These are phyloP conservation scores for Malus sylvestris DNA, from an alignment of 306 rosid species.

Conservation along the genomic window DNA sequence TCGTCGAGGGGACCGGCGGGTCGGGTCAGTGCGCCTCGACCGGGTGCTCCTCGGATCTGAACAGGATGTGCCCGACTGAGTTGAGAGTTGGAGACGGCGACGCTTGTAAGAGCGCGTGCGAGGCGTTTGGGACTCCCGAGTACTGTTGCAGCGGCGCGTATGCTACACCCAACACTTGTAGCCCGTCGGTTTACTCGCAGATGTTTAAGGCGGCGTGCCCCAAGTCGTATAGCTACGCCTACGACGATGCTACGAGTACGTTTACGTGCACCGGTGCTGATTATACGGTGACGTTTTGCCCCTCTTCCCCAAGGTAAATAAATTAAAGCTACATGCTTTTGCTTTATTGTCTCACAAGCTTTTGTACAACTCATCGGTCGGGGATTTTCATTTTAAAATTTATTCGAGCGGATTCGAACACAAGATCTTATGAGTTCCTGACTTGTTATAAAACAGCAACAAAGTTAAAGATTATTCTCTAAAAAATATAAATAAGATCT, in stretches of 20 bases:
- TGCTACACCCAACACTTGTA: constrained; percentile 38
- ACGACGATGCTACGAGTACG: constrained; percentile 53
- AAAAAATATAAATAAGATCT: background rate
- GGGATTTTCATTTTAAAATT: background rate
- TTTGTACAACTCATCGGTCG: background rate
- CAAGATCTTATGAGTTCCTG: no score
- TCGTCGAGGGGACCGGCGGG: constrained; percentile 80
- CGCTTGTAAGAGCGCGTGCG: constrained; percentile 98
- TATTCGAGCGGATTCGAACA: no score
- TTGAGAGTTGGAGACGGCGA: constrained; percentile 48
- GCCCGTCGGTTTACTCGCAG: constrained; percentile 53
- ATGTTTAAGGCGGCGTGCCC: constrained; percentile 63
- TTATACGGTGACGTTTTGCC: constrained; percentile 56
- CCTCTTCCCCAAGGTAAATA: constrained; percentile 51
- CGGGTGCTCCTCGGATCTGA: constrained; percentile 79
- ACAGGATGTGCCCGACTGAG: constrained; percentile 75
- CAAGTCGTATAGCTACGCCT: constrained; percentile 52
- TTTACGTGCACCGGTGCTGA: constrained; percentile 56
- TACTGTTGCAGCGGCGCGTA: constrained; percentile 73
- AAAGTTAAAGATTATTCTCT: background rate
- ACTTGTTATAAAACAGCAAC: no score
- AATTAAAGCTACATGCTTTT: background rate
- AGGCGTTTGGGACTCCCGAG: constrained; percentile 82
- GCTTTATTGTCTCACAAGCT: background rate
- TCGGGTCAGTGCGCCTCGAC: constrained; percentile 70